Base-by-base conservation (phyloP, 306 rosid genomes). In the Castanea sativa region DNA sequence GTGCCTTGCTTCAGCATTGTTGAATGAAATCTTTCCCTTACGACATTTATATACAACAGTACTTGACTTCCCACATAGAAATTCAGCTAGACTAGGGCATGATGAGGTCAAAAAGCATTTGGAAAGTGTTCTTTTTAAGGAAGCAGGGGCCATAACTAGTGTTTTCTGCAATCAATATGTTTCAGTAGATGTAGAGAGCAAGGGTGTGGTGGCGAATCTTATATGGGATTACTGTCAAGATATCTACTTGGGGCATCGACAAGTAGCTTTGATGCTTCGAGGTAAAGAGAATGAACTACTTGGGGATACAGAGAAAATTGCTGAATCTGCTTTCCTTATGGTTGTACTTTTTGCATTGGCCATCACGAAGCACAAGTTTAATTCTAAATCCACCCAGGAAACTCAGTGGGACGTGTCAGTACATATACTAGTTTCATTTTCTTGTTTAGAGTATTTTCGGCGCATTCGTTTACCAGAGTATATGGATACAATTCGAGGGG, bases 271-370 rank as follows among this genome's bases (percentile, higher is more conserved):
- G 84, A 57, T 84, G 79, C 87, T 92, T 75, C 82, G 82, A 76
- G 91, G 90, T 38, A 83, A 79, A 76, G 80, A 78, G 32, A 84
- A 90, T 75, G 89, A 80, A 73, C 56, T 88, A 79, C 90, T 92
- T 58, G 82, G 41, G 75, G 80, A 84, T 70, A 64, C 92, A 75
- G 98, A 89, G 79, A 92, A 91, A 87, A 87, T 92, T 58, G 89
- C 97, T 0, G 97, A 94, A 71, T 92, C 99, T 78, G 89, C 97
- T 76, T 92, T 94, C 69, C 91, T 92, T 73, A 94, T 90, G 99
- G 91, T 90, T 83, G 97, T 94, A 73, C 85, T 94, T 55, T 92
- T 92, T 68, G 93, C 99, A 5, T 78, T 91, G 61, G 88, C 97
- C 43, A 95, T 92, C 73, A 88, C 97, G 70, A 94, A 94, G 71